Percentiles rank a stretch among this genome's conserved stretches.
phyloP scores from a whole-genome alignment of 2,329 filamentous ascomycete genomes.

The Fusarium sp. region DNA sequence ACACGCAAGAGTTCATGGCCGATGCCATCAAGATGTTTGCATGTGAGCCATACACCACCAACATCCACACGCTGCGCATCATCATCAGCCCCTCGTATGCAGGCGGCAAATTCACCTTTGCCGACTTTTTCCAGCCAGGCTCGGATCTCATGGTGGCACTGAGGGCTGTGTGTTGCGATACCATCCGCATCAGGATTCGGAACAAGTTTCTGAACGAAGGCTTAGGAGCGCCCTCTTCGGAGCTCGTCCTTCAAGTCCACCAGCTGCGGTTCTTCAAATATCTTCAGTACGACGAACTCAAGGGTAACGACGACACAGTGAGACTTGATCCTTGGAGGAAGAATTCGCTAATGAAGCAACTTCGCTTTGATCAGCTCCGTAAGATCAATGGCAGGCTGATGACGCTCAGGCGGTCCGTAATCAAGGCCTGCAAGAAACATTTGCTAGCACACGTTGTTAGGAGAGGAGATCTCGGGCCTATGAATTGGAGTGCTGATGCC shows the following conservation, averaged over 20 bases:
- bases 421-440: slow-evolving; percentile 32
- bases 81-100: slow-evolving; percentile 52
- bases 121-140: slow-evolving; percentile 52
- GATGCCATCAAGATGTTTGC: slow-evolving; percentile 55
- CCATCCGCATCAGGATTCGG: slow-evolving; percentile 53
- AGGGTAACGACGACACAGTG: not conserved
- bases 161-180: slow-evolving; percentile 51
- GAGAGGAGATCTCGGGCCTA: not conserved
- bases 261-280: slow-evolving; percentile 30
- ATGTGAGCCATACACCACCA: slow-evolving; percentile 24
- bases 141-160: slow-evolving; percentile 52
- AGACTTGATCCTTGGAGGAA: slow-evolving; percentile 22
- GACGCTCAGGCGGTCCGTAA: slow-evolving; percentile 12
- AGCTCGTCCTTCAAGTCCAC: slow-evolving; percentile 24
- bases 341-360: slow-evolving; percentile 17
- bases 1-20: slow-evolving; percentile 50
- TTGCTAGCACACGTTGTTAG: not conserved
- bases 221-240: not conserved
- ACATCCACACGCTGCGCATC: slow-evolving; percentile 59
- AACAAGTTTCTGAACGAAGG: slow-evolving; percentile 39
- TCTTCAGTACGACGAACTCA: not conserved
- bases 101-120: slow-evolving; percentile 50
- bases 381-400: slow-evolving; percentile 8
- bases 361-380: not conserved
- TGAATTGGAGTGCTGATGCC: not conserved